Evolutionary conservation across 2,329 filamentous ascomycete species (phyloP).

Genomic region (Penicillium sp.): DNA sequence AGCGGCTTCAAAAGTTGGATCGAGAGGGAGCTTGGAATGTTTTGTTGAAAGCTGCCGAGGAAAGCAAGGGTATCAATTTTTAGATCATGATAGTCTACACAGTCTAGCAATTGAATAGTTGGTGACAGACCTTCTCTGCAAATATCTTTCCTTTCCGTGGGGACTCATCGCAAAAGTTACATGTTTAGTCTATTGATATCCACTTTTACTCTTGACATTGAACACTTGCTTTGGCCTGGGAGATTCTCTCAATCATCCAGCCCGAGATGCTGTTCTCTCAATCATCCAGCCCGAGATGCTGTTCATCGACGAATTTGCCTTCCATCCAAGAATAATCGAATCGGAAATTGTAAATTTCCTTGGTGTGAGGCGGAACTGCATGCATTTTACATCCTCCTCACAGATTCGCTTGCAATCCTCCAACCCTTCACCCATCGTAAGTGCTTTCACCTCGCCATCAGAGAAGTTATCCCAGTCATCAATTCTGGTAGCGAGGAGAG

Average conservation of each 20-base stretch:
- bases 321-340: constrained; percentile 2
- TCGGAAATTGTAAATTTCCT: background rate
- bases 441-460: background rate
- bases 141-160: background rate
- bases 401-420: background rate
- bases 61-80: constrained; percentile 27
- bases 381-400: background rate
- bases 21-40: constrained; percentile 24
- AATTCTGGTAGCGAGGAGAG: background rate
- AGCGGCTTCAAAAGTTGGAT: constrained; percentile 21
- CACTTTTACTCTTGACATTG: background rate
- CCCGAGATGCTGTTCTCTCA: constrained; percentile 4
- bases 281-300: constrained; percentile 6
- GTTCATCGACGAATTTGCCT: constrained; percentile 1
- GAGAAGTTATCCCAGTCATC: constrained; percentile 6
- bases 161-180: background rate
- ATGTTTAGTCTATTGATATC: background rate
- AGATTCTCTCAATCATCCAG: constrained; percentile 6
- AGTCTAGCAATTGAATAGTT: background rate
- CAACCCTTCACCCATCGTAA: background rate
- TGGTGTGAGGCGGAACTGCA: constrained; percentile 6
- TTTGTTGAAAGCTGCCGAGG: constrained; percentile 22
- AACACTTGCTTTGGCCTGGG: background rate
- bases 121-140: background rate
- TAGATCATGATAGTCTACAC: constrained; percentile 4